Base-by-base conservation (phyloP, 176 grass and related monocot genomes). In the Lolium multiflorum region DNA sequence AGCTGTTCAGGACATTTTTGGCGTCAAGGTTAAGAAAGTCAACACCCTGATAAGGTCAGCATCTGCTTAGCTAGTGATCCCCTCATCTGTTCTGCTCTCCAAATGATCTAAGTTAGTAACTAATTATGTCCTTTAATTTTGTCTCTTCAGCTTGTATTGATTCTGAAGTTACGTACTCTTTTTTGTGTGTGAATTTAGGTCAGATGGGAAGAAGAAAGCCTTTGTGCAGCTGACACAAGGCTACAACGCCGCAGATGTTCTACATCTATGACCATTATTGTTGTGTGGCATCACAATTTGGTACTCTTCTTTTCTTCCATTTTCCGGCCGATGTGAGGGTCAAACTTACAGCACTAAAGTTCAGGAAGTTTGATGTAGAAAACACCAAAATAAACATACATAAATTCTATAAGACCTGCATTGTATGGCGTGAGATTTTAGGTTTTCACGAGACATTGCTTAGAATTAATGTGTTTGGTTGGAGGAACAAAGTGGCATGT, bases 11-110 rank as follows among this genome's bases (percentile, higher is more conserved):
- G 62, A 65, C 25, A 65, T 16, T 31, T 12, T 35, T 7, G 13
- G 62, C 62, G 25, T 65, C 62, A 31, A 65, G 25, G 25, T 65
- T 11, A 56, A 72, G 50, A 72, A 82, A 71, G 44, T 82, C 65
- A 82, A 82, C 18, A 82, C 81, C 21, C 62, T 82, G 48, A 82
- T 82, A 58, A 72, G 65, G 65, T 82, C 50, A 56, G 28, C 71
- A 5, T 2, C 62, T 68, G 65, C n/a, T 74, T 11, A 44, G 10
- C 5, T 24, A 6, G 9, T 12, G 15, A 22, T 74, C 70, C 44
- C 11, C 44, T 31, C 11, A 22, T 48, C 10, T 74, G 20, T 73
- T 48, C 5, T 48, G 11, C 18, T 8, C 48, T 9, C 18, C 70
- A 73, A 49, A 1, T 10, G 20, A 74, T 22, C 11, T 10, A 22